Conservation (phyloP, 2,329 filamentous ascomycete species). For the Fusarium udum region DNA sequence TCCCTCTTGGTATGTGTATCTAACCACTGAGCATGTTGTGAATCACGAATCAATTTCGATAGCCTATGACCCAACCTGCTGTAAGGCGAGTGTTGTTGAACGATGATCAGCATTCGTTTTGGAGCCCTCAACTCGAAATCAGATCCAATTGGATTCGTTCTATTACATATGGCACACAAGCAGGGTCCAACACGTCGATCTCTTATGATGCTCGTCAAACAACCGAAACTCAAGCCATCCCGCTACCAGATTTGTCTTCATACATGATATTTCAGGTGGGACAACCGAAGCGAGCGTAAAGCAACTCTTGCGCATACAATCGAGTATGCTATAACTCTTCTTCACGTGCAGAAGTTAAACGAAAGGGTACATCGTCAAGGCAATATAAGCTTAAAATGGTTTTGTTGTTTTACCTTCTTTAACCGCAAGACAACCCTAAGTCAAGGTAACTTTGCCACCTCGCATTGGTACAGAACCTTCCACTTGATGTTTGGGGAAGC, state of each 20-base stretch:
- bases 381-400: constrained; percentile 44
- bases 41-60: constrained; percentile 7
- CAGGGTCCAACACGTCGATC: not conserved
- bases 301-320: no score
- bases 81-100: constrained; percentile 6
- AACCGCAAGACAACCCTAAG: constrained; percentile 20
- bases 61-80: constrained; percentile 8
- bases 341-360: constrained; percentile 9
- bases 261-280: constrained; percentile 10
- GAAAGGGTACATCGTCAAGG: constrained; percentile 21
- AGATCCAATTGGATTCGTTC: not conserved
- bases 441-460: constrained; percentile 8
- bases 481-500: constrained; percentile 7
- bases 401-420: constrained; percentile 10
- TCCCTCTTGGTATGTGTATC: constrained; percentile 6
- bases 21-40: constrained; percentile 13
- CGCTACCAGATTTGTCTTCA: constrained; percentile 11
- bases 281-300: not conserved
- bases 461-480: not conserved
- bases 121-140: not conserved
- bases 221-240: not conserved
- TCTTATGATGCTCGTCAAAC: not conserved
- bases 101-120: not conserved
- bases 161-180: constrained; percentile 12
- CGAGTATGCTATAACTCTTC: not conserved